These are phyloP conservation scores for Lasiodiplodia theobromae DNA, from an alignment of 2,329 filamentous ascomycete genomes.

Conservation along the genomic window DNA sequence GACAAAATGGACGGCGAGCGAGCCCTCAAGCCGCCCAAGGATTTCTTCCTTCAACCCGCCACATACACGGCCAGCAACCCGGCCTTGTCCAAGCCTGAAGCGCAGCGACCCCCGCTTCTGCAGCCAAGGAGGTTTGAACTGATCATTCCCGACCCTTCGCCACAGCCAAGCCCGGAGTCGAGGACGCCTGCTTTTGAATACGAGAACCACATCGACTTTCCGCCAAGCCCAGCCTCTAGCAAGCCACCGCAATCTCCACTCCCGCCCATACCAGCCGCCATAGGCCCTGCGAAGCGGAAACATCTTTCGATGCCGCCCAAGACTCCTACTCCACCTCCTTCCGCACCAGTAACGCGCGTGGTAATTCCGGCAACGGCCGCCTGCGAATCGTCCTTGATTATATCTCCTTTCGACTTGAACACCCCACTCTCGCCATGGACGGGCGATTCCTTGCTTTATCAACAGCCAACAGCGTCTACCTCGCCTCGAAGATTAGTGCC, in stretches of 20 bases:
- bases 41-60: constrained; percentile 22
- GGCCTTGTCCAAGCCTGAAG: background rate
- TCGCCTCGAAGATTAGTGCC: constrained; percentile 1
- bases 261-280: constrained; percentile 5
- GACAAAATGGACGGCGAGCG: background rate
- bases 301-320: background rate
- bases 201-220: constrained; percentile 18
- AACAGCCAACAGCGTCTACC: background rate
- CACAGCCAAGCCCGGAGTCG: background rate
- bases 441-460: background rate
- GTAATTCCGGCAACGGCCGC: background rate
- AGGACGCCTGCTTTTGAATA: constrained; percentile 25
- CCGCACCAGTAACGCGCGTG: background rate
- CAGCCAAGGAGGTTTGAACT: constrained; percentile 13
- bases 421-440: background rate
- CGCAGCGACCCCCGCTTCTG: background rate
- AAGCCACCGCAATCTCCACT: constrained; percentile 24
- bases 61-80: constrained; percentile 21
- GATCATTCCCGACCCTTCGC: constrained; percentile 15
- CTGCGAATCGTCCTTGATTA: background rate
- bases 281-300: background rate
- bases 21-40: background rate
- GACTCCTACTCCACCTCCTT: constrained; percentile 7
- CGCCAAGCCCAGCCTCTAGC: constrained; percentile 11
- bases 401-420: constrained; percentile 14